Evolutionary conservation across 2,329 filamentous ascomycete species (phyloP), one percentile per base, ranked within the genome.

Genomic region (Neofusicoccum laricinum): DNA sequence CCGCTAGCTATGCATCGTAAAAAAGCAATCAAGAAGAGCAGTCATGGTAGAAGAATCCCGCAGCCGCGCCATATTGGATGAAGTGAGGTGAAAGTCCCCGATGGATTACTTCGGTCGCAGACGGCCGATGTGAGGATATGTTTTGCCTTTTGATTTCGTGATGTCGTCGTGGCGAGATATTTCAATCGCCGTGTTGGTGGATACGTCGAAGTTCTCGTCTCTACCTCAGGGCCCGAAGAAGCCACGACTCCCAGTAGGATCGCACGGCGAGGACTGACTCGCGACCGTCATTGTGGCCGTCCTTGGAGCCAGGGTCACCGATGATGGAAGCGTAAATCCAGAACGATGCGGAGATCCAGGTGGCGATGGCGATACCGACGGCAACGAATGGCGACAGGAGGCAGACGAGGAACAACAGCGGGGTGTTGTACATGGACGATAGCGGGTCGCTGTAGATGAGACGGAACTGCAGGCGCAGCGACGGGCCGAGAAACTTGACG

Each of bases 311-410:
- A 34, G 86, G 86, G 73, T 88, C 86, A 4, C 86, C 86, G 55
- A 89, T 76, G 11, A 88, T 84, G 69, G 82, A 81, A 25, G 84
- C 80, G 70, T 86, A 87, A 59, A 87, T 76, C 86, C 86, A 88
- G 76, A 88, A 89, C 19, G 80, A 82, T 1, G 84, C 86, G 0
- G 85, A 80, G 0, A 84, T 82, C 86, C 86, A 88, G 5, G 83
- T 80, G 1, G 83, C 82, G 14, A 87, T 72, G 19, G 85, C 80
- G 51, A 88, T 78, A 41, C 81, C 84, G 11, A 87, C 73, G 61
- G 84, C 85, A 55, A 87, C 73, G 43, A 88, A 70, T 1, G 86
- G 85, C 3, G 85, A 85, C 30, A 86, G 73, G 1, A 86, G 69
- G 66, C 86, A 81, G 55, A 88, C 79, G 61, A 81, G 67, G 8